Evolutionary conservation across 805 yeast species (phyloP), one percentile per base, ranked within the genome.

Genomic region (Candida mattraensis): DNA sequence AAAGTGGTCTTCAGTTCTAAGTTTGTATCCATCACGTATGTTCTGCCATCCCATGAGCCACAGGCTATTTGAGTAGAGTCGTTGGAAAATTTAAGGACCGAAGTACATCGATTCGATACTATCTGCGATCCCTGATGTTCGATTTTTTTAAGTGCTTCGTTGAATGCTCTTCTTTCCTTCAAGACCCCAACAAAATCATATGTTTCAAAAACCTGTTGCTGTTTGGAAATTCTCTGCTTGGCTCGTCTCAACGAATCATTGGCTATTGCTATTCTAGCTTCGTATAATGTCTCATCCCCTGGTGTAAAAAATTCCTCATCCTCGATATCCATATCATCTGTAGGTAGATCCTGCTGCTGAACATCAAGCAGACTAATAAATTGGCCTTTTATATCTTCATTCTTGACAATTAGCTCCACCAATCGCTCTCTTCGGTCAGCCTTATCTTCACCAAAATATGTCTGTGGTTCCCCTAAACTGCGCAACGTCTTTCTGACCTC

Each of bases 291-390:
- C 3, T 61, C 63, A 0, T 73, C 59, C 0, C 94, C 96, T 0
- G 94, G 95, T 0, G 96, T 87, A 51, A 78, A 87, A 52, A 83
- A 88, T 41, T 87, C 95, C 33, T 82, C 94, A 10, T 85, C 82
- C 7, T 78, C 81, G 1, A 69, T 79, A 15, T 31, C 39, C 4
- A 15, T 29, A 3, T 17, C 39, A 13, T 16, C 19, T 5, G n/a
- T n/a, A 10, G 17, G 19, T 18, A 15, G 10, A 21, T 11, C 9
- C 10, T 9, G 23, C n/a, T 21, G 11, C 11, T 9, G 23, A 21
- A 11, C 20, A n/a, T 32, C 49, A 8, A 31, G 19, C 25, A 29
- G 42, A 28, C 33, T 31, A 26, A 34, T 24, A 29, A 51, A 45
- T 9, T 34, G 15, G 5, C 22, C 23, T 9, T 51, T 35, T 9